A percentile compares a stretch with the other conserved stretches of the same genome.
Conservation (phyloP, 768 basidiomycete genomes). For the Clavulina sp. region DNA sequence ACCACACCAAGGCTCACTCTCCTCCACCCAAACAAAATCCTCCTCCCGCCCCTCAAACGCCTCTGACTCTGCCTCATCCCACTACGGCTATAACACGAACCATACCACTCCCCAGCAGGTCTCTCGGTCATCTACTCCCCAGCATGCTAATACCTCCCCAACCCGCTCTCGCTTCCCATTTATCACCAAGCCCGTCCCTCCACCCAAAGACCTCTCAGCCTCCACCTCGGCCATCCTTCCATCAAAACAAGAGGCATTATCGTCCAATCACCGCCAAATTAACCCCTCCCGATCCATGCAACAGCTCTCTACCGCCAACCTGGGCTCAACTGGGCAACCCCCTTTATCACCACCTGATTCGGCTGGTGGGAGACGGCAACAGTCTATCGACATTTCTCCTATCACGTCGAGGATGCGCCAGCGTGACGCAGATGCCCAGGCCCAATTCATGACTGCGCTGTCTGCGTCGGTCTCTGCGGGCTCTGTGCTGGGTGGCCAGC, state of each 20-base stretch:
- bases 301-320: not conserved
- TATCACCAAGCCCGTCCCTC: not conserved
- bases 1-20: conserved; percentile 15
- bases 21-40: conserved; percentile 31
- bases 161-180: not conserved
- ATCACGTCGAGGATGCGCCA: conserved; percentile 67
- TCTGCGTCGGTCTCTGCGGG: not conserved
- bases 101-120: conserved; percentile 13
- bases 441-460: conserved; percentile 41
- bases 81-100: conserved; percentile 22
- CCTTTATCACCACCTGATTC: no score
- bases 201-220: not conserved
- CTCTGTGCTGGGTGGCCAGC: not conserved
- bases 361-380: no score
- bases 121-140: no score
- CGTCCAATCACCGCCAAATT: no score
- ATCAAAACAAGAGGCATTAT: no score
- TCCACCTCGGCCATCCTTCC: no score
- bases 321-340: not conserved
- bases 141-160: not conserved
- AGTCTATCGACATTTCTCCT: conserved; percentile 33
- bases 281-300: not conserved
- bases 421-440: conserved; percentile 73
- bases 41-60: conserved; percentile 19
- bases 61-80: conserved; percentile 44